phyloP scores from a whole-genome alignment of 305 asterid genomes.

The Solanum hybrid region DNA sequence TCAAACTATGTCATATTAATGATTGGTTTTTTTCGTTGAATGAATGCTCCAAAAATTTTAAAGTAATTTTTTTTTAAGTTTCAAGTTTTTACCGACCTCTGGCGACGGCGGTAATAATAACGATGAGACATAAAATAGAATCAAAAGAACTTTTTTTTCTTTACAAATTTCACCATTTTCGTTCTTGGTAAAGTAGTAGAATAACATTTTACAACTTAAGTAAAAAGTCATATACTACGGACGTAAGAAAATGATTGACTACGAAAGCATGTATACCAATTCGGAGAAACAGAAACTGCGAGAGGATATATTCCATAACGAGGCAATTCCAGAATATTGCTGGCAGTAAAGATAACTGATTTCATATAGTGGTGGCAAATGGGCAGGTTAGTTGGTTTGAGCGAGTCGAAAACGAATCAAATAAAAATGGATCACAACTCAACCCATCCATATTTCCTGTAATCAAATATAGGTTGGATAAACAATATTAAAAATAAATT shows the following conservation, averaged over 20 bases:
- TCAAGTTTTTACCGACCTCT: not conserved
- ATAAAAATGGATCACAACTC: not conserved
- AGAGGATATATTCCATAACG: not conserved
- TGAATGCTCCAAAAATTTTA: not conserved
- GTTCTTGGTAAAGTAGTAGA: not conserved
- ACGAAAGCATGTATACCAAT: not conserved
- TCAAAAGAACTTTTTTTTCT: not conserved
- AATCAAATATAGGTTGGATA: not conserved
- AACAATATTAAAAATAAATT: not conserved
- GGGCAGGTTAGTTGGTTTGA: not conserved
- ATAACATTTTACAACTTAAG: not conserved
- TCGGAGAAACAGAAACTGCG: not conserved
- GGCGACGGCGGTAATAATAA: not conserved
- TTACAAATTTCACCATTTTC: not conserved
- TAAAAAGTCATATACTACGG: not conserved
- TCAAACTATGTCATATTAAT: not conserved
- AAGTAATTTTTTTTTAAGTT: too few relatives aligned
- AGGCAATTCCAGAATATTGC: not conserved
- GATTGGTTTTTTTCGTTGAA: too few relatives aligned
- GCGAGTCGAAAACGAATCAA: not conserved
- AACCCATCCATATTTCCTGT: not conserved
- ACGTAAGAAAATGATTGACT: not conserved
- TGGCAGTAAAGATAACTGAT: not conserved
- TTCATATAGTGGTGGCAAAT: not conserved
- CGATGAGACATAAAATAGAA: not conserved